These are phyloP conservation scores for Ogataea nitratoaversa DNA, from an alignment of 805 yeast species.

Conservation along the genomic window DNA sequence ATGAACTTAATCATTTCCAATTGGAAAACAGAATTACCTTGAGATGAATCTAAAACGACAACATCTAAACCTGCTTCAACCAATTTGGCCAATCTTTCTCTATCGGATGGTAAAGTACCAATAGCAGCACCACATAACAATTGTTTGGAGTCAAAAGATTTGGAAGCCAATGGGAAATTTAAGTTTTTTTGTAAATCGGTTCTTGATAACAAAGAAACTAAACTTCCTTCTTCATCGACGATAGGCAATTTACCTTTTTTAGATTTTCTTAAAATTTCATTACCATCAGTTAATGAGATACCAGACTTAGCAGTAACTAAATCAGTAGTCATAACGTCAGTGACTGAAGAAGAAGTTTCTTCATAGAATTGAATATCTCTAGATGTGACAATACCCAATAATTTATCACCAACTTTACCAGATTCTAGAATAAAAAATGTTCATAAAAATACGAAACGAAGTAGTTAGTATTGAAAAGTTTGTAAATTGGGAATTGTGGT, in stretches of 20 bases:
- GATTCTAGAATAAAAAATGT: slow-evolving; percentile 46
- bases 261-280: slow-evolving; percentile 82
- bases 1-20: slow-evolving; percentile 89
- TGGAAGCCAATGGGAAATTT: slow-evolving; percentile 90
- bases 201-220: slow-evolving; percentile 87
- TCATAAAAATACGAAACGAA: no score
- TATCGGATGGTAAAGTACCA: slow-evolving; percentile 90
- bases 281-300: slow-evolving; percentile 79
- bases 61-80: slow-evolving; percentile 97
- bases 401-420: slow-evolving; percentile 84
- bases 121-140: slow-evolving; percentile 97
- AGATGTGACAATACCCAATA: slow-evolving; percentile 92
- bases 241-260: slow-evolving; percentile 98
- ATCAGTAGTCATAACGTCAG: slow-evolving; percentile 87
- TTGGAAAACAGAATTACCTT: slow-evolving; percentile 96
- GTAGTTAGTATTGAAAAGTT: neutral
- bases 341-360: slow-evolving; percentile 53
- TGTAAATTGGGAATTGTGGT: neutral
- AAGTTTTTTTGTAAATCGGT: slow-evolving; percentile 96
- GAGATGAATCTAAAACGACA: slow-evolving; percentile 91
- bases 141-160: slow-evolving; percentile 90
- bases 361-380: slow-evolving; percentile 97
- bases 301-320: slow-evolving; percentile 81
- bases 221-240: slow-evolving; percentile 68
- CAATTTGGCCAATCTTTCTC: slow-evolving; percentile 73